Evolutionary conservation across 73 alveolate genomes (phyloP).

Genomic region (Effrenium voratum): DNA sequence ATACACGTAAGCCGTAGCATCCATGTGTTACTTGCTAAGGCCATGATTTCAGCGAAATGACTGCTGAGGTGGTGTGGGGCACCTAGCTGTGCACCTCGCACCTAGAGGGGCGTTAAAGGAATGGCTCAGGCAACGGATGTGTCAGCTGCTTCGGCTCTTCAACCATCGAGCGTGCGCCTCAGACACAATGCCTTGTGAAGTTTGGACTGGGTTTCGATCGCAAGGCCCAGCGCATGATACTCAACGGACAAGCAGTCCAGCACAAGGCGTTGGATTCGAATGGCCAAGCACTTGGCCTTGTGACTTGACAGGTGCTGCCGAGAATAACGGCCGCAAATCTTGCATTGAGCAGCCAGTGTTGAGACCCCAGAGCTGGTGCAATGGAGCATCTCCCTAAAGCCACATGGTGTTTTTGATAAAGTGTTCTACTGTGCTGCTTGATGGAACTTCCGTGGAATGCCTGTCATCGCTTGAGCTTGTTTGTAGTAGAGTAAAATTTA

Average conservation of each 20-base stretch:
- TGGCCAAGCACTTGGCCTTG: neutral
- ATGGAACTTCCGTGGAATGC: too few species aligned
- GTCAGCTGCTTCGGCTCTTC: slow-evolving; percentile 70
- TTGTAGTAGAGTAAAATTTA: too few species aligned
- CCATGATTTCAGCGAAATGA: slow-evolving; percentile 64
- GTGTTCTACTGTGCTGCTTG: too few species aligned
- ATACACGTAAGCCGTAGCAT: too few species aligned
- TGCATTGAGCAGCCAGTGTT: slow-evolving; percentile 79
- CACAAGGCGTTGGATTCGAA: slow-evolving; percentile 42
- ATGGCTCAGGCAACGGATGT: slow-evolving; percentile 61
- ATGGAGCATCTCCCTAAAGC: too few species aligned
- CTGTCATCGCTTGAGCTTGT: too few species aligned
- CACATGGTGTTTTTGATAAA: too few species aligned
- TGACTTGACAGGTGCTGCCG: slow-evolving; percentile 40
- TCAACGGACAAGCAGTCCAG: slow-evolving; percentile 74
- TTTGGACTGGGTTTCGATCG: neutral
- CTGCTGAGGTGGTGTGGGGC: slow-evolving; percentile 50
- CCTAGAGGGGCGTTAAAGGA: neutral
- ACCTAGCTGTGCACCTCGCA: neutral
- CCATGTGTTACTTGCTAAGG: neutral
- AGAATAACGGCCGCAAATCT: slow-evolving; percentile 65
- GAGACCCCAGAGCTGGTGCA: neutral
- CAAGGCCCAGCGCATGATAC: slow-evolving; percentile 55
- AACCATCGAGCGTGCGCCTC: slow-evolving; percentile 2
- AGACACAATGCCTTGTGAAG: neutral